Conservation (phyloP, 805 yeast genomes). For the Kluyveromyces lactis region DNA sequence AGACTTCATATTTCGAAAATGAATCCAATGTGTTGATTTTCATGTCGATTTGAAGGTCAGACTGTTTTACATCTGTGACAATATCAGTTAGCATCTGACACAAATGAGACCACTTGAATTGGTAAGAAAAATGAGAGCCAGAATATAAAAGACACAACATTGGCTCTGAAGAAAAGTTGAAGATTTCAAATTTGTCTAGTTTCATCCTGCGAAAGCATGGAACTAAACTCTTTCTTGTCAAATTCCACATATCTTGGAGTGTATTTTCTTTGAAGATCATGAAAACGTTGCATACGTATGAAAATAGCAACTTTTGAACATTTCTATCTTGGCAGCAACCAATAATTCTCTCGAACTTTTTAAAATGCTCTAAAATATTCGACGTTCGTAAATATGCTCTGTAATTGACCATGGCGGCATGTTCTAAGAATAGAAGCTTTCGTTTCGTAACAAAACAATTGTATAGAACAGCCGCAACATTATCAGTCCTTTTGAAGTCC, state of each 20-base stretch:
- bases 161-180: slow-evolving; percentile 17
- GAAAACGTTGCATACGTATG: slow-evolving; percentile 16
- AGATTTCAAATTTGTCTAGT: slow-evolving; percentile 3
- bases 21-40: slow-evolving; percentile 14
- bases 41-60: slow-evolving; percentile 5
- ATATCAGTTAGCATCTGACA: slow-evolving; percentile 15
- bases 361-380: slow-evolving; percentile 1
- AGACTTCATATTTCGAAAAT: slow-evolving; percentile 20
- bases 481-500: slow-evolving; percentile 20
- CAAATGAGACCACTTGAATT: slow-evolving; percentile 13
- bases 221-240: slow-evolving; percentile 11
- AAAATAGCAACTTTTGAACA: slow-evolving; percentile 12
- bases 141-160: slow-evolving; percentile 20
- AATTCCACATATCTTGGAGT: slow-evolving; percentile 9
- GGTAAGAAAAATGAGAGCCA: slow-evolving; percentile 4
- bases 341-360: slow-evolving; percentile 18
- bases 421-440: slow-evolving; percentile 9
- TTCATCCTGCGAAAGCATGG: slow-evolving; percentile 12
- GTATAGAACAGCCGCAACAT: slow-evolving; percentile 21
- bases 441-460: slow-evolving; percentile 17
- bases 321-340: slow-evolving; percentile 8
- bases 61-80: background rate
- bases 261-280: slow-evolving; percentile 6
- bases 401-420: slow-evolving; percentile 11
- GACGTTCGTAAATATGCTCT: slow-evolving; percentile 6